Evolutionary conservation across 2,329 filamentous ascomycete genomes (phyloP), one percentile per base, ranked within the genome.

Genomic region (Colletotrichum neosansevieriae): DNA sequence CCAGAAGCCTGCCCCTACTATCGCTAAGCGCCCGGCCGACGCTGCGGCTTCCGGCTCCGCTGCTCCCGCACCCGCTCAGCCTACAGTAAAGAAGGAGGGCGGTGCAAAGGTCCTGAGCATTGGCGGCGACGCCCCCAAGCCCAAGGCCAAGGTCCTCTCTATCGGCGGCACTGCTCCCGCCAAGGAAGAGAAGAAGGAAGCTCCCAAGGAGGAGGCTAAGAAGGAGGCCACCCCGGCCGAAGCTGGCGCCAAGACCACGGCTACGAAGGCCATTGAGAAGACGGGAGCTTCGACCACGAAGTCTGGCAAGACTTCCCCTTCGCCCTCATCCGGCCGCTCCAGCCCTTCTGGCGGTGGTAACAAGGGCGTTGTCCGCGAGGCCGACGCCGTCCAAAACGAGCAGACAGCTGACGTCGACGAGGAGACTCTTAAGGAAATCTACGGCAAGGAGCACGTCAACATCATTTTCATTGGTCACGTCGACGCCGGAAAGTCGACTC

Each of bases 391-490:
- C 66, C 88, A 92, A 70, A 92, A 94, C 80, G 92, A 95, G 76
- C 93, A 97, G 78, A 85, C 88, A 3, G 91, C 91, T 21, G 91
- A 93, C 77, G 91, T 93, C 17, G 87, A 89, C 65, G 84, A 89
- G 2, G 86, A 86, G 29, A 95, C 94, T 0, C 84, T 99, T 69
- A 93, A 94, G 79, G 95, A 98, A 79, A 96, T 99, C 70, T 99
- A 96, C 79, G 96, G 96, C 78, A 98, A 98, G 81, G 94, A 91
- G 77, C 89, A 91, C 74, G 84, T 99, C 76, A 99, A 99, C 82
- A 92, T 99, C 74, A 97, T 98, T 72, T 98, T 98, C 82, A 92
- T 98, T 76, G 95, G 96, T 58, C 96, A 99, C 86, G 97, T 99
- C 75, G 96, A 99, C 84, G 96, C 96, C 59, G 96, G 96, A 74